Evolutionary conservation across 2,329 filamentous ascomycete species (phyloP), one percentile per base, ranked within the genome.

Genomic region (Colletotrichum camelliae): DNA sequence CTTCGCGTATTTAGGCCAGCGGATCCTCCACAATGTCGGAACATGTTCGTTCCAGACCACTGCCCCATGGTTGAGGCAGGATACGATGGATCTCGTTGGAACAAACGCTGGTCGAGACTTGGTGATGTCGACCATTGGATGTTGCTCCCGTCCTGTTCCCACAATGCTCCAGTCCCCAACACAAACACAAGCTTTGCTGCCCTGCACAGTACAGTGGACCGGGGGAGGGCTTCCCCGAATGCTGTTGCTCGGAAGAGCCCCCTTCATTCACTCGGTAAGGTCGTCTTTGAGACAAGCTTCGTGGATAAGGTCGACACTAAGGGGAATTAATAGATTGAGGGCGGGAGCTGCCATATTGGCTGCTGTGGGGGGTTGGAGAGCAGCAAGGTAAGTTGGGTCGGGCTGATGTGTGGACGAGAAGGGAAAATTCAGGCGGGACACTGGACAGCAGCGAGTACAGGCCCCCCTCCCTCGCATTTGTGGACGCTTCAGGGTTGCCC

Each of bases 291-390:
- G 72, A 62, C 64, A 52, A 43, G 64, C 57, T 57, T 68, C 27
- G 27, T 52, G 55, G 35, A 68, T 31, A 65, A 73, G 70, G 70
- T 48, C 48, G 24, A 52, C 27, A 57, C 31, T 68, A 62, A 39
- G 62, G 69, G 35, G 64, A 31, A 67, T 65, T 48, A 33, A 52
- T 67, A 58, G 27, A 67, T 73, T 64, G 55, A 68, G 15, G 52
- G 70, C 64, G 73, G 64, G 64, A 75, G 64, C 43, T 68, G 70
- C 70, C 73, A 73, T 73, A 48, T 65, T 58, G 43, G 43, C n/a
- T 52, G 64, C 33, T 33, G 55, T 58, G 70, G 39, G 64, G 69
- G 4, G 39, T 43, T 43, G 31, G 31, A 33, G 31, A 33, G 7
- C 31, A 9, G 8, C 31, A 3, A 33, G 31, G 31, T 10, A 33